These are phyloP conservation scores for Globisporangium rhizosaccharum DNA, from an alignment of 352 stramenopile species.

Conservation along the genomic window DNA sequence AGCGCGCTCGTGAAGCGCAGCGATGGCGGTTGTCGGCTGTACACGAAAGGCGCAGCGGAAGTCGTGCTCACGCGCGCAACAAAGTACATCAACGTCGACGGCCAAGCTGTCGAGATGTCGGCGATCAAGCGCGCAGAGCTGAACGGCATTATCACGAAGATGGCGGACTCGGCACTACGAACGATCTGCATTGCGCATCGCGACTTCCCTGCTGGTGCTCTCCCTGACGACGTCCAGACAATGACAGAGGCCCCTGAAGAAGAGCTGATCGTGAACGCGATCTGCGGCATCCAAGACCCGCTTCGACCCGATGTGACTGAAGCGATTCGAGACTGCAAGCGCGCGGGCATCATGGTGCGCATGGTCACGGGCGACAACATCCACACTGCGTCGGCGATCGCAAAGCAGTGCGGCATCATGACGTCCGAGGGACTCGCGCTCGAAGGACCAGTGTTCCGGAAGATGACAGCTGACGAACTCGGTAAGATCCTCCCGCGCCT, in stretches of 20 bases:
- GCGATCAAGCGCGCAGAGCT: conserved; percentile 62
- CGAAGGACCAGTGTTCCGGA: conserved; percentile 90
- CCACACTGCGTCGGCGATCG: conserved; percentile 96
- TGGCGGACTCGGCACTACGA: conserved; percentile 79
- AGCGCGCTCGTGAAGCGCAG: conserved; percentile 43
- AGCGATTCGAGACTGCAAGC: conserved; percentile 91
- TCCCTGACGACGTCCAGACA: conserved; percentile 59
- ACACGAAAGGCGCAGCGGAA: conserved; percentile 72
- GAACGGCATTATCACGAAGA: conserved; percentile 60
- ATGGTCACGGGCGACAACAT: conserved; percentile 99
- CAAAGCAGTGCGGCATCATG: conserved; percentile 95
- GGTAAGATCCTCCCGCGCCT: conserved; percentile 58
- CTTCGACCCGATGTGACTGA: conserved; percentile 92
- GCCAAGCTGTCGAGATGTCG: conserved; percentile 43
- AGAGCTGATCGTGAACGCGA: conserved; percentile 75
- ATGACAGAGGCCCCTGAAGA: conserved; percentile 60
- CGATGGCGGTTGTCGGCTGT: conserved; percentile 39
- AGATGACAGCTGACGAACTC: conserved; percentile 63
- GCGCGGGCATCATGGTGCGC: conserved; percentile 96
- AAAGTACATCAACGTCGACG: conserved; percentile 67
- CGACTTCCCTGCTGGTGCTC: conserved; percentile 47
- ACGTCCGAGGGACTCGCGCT: conserved; percentile 85
- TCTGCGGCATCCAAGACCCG: conserved; percentile 97
- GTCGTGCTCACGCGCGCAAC: conserved; percentile 54
- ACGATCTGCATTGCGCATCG: conserved; percentile 86